Percentiles rank a stretch among this genome's conserved stretches.
These are phyloP conservation scores for Picochlorum sp. DNA, from an alignment of 139 green algal species.

Conservation along the genomic window DNA sequence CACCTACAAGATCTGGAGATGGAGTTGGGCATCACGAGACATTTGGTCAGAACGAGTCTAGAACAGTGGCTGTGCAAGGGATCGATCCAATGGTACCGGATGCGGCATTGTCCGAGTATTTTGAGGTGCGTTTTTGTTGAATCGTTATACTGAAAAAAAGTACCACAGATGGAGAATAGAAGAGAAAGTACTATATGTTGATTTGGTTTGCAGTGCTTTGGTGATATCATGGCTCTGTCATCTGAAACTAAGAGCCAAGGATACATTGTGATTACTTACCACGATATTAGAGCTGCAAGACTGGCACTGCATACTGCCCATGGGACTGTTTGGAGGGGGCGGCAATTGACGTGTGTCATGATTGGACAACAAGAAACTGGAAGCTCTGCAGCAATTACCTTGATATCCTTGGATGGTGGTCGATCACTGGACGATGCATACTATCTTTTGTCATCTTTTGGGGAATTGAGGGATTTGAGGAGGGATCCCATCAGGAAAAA, in stretches of 20 bases:
- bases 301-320: constrained; percentile 54
- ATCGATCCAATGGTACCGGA: constrained; percentile 34
- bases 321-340: constrained; percentile 24
- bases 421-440: constrained; percentile 57
- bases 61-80: constrained; percentile 70
- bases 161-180: no score
- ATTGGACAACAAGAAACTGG: background rate
- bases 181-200: no score
- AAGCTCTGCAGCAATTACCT: constrained; percentile 22
- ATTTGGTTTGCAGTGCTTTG: constrained; percentile 58
- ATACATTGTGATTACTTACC: constrained; percentile 83
- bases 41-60: constrained; percentile 47
- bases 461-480: constrained; percentile 59
- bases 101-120: constrained; percentile 42
- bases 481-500: constrained; percentile 2
- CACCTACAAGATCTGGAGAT: background rate
- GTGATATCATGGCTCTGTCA: constrained; percentile 72
- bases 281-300: constrained; percentile 70
- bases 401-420: constrained; percentile 61
- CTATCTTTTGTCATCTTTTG: constrained; percentile 68
- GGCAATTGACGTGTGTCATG: constrained; percentile 27
- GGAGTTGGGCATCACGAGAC: no score
- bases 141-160: background rate
- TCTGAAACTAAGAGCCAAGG: constrained; percentile 65
- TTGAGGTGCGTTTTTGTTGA: constrained; percentile 44